Evolutionary conservation across 1,139 yeast genomes (phyloP), one percentile per base, ranked within the genome.

Genomic region (Geotrichum citri-aurantii): DNA sequence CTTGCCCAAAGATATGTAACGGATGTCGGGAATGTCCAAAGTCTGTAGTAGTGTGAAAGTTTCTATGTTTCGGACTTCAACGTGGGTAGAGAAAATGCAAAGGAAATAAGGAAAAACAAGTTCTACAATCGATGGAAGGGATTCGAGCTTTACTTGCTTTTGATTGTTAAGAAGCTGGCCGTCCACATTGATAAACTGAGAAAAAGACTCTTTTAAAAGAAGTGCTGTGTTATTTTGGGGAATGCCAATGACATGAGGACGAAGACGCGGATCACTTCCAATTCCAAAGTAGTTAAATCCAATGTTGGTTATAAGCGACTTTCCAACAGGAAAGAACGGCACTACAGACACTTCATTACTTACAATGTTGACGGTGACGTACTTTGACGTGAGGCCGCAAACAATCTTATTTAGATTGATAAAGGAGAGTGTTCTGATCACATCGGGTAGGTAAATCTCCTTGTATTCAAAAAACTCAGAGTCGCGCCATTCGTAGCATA

Each of bases 401-500:
- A 75, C 66, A 7, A 76, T 61, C 23, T 64, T 67, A 46, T 73
- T 71, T n/a, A 69, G 64, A 52, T 69, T 68, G 44, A 76, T 61
- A 62, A 76, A 77, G 27, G 72, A 71, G 14, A 76, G 46, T 11
- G 69, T 62, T 51, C 69, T 68, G 23, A 75, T 69, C 42, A 71
- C 66, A 56, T 77, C 80, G 12, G 71, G 70, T 21, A 76, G 57
- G 27, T 65, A 64, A 49, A 74, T 69, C 54, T 75, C 78, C 27
- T 65, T 66, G 42, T 63, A 65, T 26, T 66, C 66, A 12, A 60
- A 60, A 47, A 70, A 69, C 57, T 72, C 75, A 12, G 69, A 61
- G 57, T 73, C 74, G 52, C 67, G 62, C 79, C 79, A 77, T 55
- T 72, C 71, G 62, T 73, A 71, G 19, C 75, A 65, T 5, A 71